phyloP scores from a whole-genome alignment of 345 rosid genomes.

The Euphorbia tirucalli region DNA sequence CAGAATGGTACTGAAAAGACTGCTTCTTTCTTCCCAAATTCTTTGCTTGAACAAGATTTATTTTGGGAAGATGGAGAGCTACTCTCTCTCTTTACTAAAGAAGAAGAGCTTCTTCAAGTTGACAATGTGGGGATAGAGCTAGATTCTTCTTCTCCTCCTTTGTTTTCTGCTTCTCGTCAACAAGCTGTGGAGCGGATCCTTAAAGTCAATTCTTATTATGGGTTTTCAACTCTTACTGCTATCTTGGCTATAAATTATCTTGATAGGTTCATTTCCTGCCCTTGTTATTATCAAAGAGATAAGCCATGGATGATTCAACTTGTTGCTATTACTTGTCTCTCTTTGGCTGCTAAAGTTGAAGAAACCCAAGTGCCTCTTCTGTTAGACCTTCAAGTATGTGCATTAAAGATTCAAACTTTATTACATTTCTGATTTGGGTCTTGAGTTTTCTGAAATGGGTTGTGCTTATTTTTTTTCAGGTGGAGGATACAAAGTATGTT shows the following conservation, averaged over 20 bases:
- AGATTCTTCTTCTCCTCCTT: neutral
- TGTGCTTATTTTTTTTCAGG: conserved; percentile 11
- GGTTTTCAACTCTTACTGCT: conserved; percentile 28
- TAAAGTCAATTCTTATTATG: conserved; percentile 21
- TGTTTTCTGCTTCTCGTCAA: conserved; percentile 14
- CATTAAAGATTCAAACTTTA: too few relatives aligned
- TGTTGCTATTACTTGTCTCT: conserved; percentile 35
- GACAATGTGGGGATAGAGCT: conserved; percentile 11
- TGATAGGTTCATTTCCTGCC: conserved; percentile 24
- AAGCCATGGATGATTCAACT: conserved; percentile 38
- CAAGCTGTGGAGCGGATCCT: conserved; percentile 32
- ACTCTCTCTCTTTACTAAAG: conserved; percentile 57
- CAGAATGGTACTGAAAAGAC: neutral
- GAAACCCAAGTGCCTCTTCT: conserved; percentile 34
- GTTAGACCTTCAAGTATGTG: conserved; percentile 32
- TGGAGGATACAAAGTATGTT: conserved; percentile 24
- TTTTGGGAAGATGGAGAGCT: conserved; percentile 82
- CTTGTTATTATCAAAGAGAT: conserved; percentile 17
- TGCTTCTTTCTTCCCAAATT: conserved; percentile 30
- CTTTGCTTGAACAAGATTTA: conserved; percentile 59
- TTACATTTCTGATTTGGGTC: neutral
- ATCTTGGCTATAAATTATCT: conserved; percentile 27
- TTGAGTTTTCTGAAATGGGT: neutral
- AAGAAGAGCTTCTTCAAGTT: conserved; percentile 33
- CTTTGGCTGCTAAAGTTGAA: conserved; percentile 38